Evolutionary conservation across 208 protist species (phyloP).

Genomic region (Trypanosoma cruzi): DNA sequence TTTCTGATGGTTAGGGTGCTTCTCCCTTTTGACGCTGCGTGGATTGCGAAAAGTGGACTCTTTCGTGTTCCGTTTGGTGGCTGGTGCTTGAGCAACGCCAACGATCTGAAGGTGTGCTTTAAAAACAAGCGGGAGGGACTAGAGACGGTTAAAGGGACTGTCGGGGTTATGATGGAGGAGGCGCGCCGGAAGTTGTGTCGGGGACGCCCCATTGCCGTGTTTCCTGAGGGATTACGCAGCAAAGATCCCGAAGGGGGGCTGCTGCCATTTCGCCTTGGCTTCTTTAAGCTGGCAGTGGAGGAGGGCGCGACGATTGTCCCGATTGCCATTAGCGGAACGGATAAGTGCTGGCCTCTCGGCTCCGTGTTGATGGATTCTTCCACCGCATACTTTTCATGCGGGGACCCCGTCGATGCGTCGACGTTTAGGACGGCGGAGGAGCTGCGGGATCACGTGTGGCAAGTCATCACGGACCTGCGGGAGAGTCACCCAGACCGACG

Average conservation of each 20-base stretch:
- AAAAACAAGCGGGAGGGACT: slow-evolving; percentile 72
- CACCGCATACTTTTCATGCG: slow-evolving; percentile 73
- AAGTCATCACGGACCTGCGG: slow-evolving; percentile 63
- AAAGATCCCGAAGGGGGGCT: slow-evolving; percentile 62
- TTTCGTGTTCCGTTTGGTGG: slow-evolving; percentile 88
- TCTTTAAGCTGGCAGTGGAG: slow-evolving; percentile 80
- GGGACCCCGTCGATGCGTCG: slow-evolving; percentile 64
- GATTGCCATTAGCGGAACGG: slow-evolving; percentile 75
- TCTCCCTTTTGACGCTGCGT: slow-evolving; percentile 73
- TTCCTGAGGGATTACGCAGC: slow-evolving; percentile 85
- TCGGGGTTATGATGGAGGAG: slow-evolving; percentile 81
- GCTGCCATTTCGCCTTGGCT: slow-evolving; percentile 77
- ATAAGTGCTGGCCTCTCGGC: slow-evolving; percentile 69
- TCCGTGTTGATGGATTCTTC: slow-evolving; percentile 55
- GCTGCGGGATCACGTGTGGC: slow-evolving; percentile 58
- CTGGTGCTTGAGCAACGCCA: slow-evolving; percentile 76
- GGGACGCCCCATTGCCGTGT: slow-evolving; percentile 81
- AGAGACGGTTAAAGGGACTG: slow-evolving; percentile 79
- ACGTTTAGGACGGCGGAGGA: slow-evolving; percentile 68
- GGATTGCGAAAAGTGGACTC: slow-evolving; percentile 79
- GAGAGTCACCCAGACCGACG: slow-evolving; percentile 76
- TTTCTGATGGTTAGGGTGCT: slow-evolving; percentile 75
- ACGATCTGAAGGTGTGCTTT: slow-evolving; percentile 78
- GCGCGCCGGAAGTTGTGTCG: slow-evolving; percentile 62
- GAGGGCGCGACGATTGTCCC: slow-evolving; percentile 82